Percentiles rank a stretch among this genome's conserved stretches.
These are phyloP conservation scores for Ophiostoma ulmi DNA, from an alignment of 2,329 filamentous ascomycete genomes.

Conservation along the genomic window DNA sequence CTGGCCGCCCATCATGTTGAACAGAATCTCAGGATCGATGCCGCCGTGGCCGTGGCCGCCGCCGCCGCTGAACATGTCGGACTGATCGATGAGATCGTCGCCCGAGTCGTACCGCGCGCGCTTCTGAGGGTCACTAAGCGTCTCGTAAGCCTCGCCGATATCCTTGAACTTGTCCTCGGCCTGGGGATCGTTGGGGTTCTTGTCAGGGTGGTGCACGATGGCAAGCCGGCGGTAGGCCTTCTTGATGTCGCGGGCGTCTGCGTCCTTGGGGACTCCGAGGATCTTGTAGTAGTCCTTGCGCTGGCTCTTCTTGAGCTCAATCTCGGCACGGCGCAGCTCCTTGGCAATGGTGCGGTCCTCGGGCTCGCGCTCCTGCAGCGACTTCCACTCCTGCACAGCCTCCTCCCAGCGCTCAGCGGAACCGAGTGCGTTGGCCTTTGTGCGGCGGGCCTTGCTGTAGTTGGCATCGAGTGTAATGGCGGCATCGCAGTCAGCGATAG, in stretches of 20 bases:
- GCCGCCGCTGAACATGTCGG: slow-evolving; percentile 73
- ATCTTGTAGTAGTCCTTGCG: slow-evolving; percentile 99
- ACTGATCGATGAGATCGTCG: slow-evolving; percentile 81
- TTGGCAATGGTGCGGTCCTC: slow-evolving; percentile 73
- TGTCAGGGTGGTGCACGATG: slow-evolving; percentile 92
- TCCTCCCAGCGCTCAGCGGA: slow-evolving; percentile 88
- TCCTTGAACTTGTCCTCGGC: slow-evolving; percentile 96
- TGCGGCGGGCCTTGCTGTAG: slow-evolving; percentile 89
- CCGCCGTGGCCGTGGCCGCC: slow-evolving; percentile 59
- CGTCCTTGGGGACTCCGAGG: slow-evolving; percentile 79
- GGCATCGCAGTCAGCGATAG: slow-evolving; percentile 78
- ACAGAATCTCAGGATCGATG: slow-evolving; percentile 72
- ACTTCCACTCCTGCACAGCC: slow-evolving; percentile 82
- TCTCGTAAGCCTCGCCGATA: slow-evolving; percentile 94
- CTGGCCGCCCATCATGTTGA: slow-evolving; percentile 74
- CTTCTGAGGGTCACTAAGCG: slow-evolving; percentile 90
- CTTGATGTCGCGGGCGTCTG: slow-evolving; percentile 81
- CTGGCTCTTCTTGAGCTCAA: slow-evolving; percentile 96
- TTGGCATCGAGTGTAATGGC: slow-evolving; percentile 76
- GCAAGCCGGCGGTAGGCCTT: slow-evolving; percentile 94
- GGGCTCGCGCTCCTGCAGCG: slow-evolving; percentile 75
- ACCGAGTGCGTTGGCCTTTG: slow-evolving; percentile 84
- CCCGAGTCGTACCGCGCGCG: slow-evolving; percentile 86
- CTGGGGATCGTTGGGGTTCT: slow-evolving; percentile 80
- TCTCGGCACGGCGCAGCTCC: slow-evolving; percentile 83